Evolutionary conservation across 352 stramenopile genomes (phyloP).

Genomic region (Globisporangium perplexum): DNA sequence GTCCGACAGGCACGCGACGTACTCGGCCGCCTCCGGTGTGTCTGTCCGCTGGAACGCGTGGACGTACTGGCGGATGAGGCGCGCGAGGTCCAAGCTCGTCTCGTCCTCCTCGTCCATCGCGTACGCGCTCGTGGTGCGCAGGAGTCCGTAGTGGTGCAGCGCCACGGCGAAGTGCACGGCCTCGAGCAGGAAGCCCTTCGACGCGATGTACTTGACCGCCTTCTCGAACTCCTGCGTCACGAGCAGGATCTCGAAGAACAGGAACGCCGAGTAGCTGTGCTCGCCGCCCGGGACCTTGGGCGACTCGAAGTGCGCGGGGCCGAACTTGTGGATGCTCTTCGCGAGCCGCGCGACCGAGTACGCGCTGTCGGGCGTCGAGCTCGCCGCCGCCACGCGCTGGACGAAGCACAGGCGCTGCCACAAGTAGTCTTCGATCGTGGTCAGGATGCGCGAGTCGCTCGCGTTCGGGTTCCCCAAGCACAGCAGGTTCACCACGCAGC

Average conservation of each 20-base stretch:
- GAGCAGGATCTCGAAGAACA: constrained; percentile 81
- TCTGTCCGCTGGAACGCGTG: constrained; percentile 80
- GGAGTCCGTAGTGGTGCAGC: constrained; percentile 72
- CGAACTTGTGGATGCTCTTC: constrained; percentile 74
- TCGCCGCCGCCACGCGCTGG: constrained; percentile 33
- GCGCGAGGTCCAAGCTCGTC: constrained; percentile 51
- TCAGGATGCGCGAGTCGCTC: constrained; percentile 66
- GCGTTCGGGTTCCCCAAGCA: constrained; percentile 75
- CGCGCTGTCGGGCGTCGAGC: constrained; percentile 35
- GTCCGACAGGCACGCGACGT: constrained; percentile 69
- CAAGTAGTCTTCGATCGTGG: constrained; percentile 82
- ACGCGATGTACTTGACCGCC: constrained; percentile 73
- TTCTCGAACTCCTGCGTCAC: constrained; percentile 78
- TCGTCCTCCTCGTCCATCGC: constrained; percentile 59
- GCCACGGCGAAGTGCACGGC: constrained; percentile 76
- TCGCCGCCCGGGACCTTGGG: constrained; percentile 23
- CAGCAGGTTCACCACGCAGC: constrained; percentile 77
- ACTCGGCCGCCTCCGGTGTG: constrained; percentile 71
- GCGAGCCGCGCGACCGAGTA: constrained; percentile 65
- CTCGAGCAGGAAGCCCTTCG: constrained; percentile 72
- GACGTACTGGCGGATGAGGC: constrained; percentile 80
- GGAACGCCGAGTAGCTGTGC: constrained; percentile 45
- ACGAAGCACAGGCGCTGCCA: constrained; percentile 84
- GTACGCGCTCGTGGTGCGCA: constrained; percentile 59
- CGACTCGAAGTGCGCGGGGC: constrained; percentile 62